Conservation (phyloP, 331 rosid genomes). For the Pyrus hybrid region DNA sequence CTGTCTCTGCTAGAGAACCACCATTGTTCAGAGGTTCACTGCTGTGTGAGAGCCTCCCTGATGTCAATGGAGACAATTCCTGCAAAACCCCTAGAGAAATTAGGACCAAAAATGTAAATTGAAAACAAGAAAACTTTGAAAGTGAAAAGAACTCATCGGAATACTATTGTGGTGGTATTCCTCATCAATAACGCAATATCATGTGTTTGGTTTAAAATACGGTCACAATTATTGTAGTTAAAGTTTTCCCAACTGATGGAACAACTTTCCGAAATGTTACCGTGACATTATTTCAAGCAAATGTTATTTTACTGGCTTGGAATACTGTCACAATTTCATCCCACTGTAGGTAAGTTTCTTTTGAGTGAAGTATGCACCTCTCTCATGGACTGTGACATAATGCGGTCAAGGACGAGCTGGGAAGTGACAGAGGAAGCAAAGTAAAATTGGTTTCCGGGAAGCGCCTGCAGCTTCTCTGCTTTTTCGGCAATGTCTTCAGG, state of each 20-base stretch:
- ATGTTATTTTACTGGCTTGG: not conserved
- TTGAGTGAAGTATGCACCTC: slow-evolving; percentile 36
- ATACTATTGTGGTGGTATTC: too few relatives aligned
- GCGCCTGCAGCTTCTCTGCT: slow-evolving; percentile 31
- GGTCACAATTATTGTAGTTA: fast-evolving
- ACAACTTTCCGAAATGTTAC: not conserved
- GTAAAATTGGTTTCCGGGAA: slow-evolving; percentile 54
- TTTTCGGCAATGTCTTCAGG: slow-evolving; percentile 54
- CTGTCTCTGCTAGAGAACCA: slow-evolving; percentile 69
- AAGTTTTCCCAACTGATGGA: too few relatives aligned
- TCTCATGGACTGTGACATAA: slow-evolving; percentile 86
- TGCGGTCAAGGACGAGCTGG: slow-evolving; percentile 81
- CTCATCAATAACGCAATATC: too few relatives aligned
- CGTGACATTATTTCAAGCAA: not conserved
- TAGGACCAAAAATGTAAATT: not conserved
- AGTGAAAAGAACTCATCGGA: too few relatives aligned
- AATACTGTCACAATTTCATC: too few relatives aligned
- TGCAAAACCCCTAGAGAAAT: slow-evolving; percentile 9
- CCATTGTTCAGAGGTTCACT: slow-evolving; percentile 72
- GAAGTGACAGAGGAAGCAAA: slow-evolving; percentile 72
- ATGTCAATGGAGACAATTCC: slow-evolving; percentile 89
- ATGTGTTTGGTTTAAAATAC: not conserved
- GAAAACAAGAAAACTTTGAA: not conserved
- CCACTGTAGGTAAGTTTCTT: not conserved
- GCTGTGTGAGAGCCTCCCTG: slow-evolving; percentile 87